A percentile compares a stretch with the other conserved stretches of the same genome.
These are phyloP conservation scores for Umbellularia californica DNA, from an alignment of 164 flowering plant species.

Conservation along the genomic window DNA sequence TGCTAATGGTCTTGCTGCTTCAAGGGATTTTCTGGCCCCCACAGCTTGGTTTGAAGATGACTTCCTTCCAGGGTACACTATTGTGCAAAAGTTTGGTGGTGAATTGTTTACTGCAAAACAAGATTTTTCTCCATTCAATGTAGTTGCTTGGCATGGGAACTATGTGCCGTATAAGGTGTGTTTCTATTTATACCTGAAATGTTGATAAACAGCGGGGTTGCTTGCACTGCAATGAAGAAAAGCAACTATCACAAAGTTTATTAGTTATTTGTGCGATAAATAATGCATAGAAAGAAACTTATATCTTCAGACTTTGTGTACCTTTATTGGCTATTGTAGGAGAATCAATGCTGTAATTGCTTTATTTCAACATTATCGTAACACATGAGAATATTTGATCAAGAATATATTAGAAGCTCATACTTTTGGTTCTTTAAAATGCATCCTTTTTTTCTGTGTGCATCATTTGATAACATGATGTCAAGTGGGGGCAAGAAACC, in stretches of 20 bases:
- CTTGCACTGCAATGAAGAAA: not conserved
- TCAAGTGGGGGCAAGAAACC: not conserved
- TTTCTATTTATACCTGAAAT: not conserved
- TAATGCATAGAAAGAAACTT: not conserved
- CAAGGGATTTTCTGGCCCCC: slow-evolving; percentile 90
- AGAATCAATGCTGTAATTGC: not conserved
- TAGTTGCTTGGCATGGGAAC: slow-evolving; percentile 99
- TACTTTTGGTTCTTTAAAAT: too few relatives aligned
- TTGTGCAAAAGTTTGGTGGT: slow-evolving; percentile 89
- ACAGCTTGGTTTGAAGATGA: slow-evolving; percentile 72
- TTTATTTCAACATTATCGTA: not conserved
- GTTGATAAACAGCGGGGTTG: not conserved
- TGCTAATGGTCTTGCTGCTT: slow-evolving; percentile 93
- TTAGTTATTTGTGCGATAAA: not conserved
- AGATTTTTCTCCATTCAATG: slow-evolving; percentile 96
- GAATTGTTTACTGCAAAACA: slow-evolving; percentile 88
- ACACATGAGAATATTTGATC: too few relatives aligned
- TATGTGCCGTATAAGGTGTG: slow-evolving; percentile 90
- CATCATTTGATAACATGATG: not conserved
- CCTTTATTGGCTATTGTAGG: not conserved
- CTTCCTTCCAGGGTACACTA: slow-evolving; percentile 53
- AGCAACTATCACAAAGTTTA: not conserved
- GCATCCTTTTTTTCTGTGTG: not conserved
- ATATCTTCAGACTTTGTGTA: too few relatives aligned
- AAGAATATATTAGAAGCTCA: too few relatives aligned